Base-by-base conservation (phyloP, 2,329 filamentous ascomycete genomes). In the Pseudogymnoascus sp. region DNA sequence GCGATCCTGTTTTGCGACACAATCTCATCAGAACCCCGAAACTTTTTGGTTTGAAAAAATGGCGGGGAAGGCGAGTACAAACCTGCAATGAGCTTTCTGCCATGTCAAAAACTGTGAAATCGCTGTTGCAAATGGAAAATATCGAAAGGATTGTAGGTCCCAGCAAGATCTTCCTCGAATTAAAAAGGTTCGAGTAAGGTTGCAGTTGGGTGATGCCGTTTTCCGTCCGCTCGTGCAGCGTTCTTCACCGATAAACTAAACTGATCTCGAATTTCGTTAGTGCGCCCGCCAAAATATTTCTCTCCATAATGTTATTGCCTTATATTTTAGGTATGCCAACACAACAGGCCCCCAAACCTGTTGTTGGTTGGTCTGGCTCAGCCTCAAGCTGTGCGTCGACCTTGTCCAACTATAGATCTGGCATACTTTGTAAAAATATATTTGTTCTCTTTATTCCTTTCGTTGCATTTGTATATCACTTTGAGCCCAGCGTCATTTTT, bases 1-100 rank as follows among this genome's bases (percentile, higher is more conserved):
- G 69, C 82, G 80, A 70, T 80, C 80, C 81, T 84, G 68, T 50
- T n/a, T 50, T 50, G 44, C 44, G 44, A 50, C 62, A 67, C 46
- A 60, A 56, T 26, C 35, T 46, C 35, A 66, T 61, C 19, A 63
- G 53, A 61, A 61, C 44, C 42, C 26, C 26, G 23, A 40, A 50
- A 29, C 23, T 50, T 50, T 50, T 50, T 29, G 46, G 21, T 59
- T 44, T 31, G 33, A 56, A 63, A 64, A 50, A 40, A 37, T 33
- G 46, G 64, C 65, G 67, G 63, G 69, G 64, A 70, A 67, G 67
- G 67, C 66, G 21, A 29, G 65, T 64, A 65, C 62, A 31, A 67
- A 74, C 72, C 67, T 70, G 66, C 37, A 74, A 67, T 4, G 71
- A 70, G 62, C 68, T 72, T 53, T 74, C 72, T 59, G 71, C 71